Evolutionary conservation across 345 rosid species (phyloP), one percentile per base, ranked within the genome.

Genomic region (Trapa bicornis): DNA sequence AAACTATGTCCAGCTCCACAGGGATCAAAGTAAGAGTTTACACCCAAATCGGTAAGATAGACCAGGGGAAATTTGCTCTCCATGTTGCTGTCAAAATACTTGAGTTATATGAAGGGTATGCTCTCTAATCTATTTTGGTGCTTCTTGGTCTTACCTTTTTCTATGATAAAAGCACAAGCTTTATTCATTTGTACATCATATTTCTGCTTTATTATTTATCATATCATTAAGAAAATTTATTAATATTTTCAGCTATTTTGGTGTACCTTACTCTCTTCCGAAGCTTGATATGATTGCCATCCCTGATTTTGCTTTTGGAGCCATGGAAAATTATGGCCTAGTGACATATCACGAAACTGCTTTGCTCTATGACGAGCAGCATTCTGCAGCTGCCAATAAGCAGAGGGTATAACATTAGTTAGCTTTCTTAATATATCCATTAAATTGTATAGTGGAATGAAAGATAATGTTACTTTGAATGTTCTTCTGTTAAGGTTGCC

Each of bases 301-400:
- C 43, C 99, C 99, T 48, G 99, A 94, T 77, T 94, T 94, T 84
- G 87, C 97, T 80, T 88, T 86, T 73, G 99, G 99, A 65, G 97
- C 96, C 66, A 91, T 94, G 99, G 99, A 94, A 85, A 94, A 94
- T 75, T 94, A 91, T 78, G 99, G 99, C 52, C 83, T 94, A 72
- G 95, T 94, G 52, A 89, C 96, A 43, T 94, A 89, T 75, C 96
- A 96, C 62, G 99, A 94, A 77, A 87, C 90, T 15, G 91, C 87
- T 70, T 78, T 94, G 84, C 96, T 94, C 61, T 89, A 84, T 74
- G 99, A 94, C 62, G 96, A 91, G 43, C 84, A 80, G 75, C 91
- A 89, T 82, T 94, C 99, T 71, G 96, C 99, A 75, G 99, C 99
- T 75, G 82, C 92, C 70, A 91, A 87, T 84, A 94, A 94, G 77